Evolutionary conservation across 2,329 filamentous ascomycete genomes (phyloP), one percentile per base, ranked within the genome.

Genomic region (Pseudogymnoascus sp.): DNA sequence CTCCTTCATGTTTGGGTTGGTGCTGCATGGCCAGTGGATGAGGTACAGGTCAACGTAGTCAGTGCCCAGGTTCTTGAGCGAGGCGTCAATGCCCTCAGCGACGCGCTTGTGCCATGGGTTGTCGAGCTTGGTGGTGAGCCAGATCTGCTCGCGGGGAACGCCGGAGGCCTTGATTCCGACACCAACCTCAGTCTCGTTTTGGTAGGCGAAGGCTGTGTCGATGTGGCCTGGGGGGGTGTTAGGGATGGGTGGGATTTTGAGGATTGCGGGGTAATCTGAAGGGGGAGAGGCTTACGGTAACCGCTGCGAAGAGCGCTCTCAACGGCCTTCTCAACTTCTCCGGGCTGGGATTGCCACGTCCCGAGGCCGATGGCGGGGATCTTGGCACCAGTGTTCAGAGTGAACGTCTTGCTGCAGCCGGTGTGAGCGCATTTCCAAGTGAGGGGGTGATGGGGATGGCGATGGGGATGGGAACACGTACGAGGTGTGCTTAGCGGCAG

Each of bases 61-160:
- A 17, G 80, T 79, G 50, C 83, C 83, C 17, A 90, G 78, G 68
- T 81, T 82, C 72, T 83, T 79, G 64, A 89, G 78, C 10, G 84
- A 87, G 62, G 77, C 76, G 64, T 83, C 79, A 63, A 90, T 78
- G 23, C 82, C 87, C 72, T 87, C 83, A 40, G 80, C 76, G 29
- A 88, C 87, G 66, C 83, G 81, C 77, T 88, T 85, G 77, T 92
- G 89, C 83, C 87, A 89, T 60, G 87, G 82, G 81, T 93, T 92
- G 80, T 90, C 85, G 62, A 93, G 84, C 82, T 95, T 96, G 70
- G 89, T 91, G 61, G 90, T 93, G 64, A 90, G 75, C 82, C 84
- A 90, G 73, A 89, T 84, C 70, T 89, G 77, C 63, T 81, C 78
- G 23, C 87, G 82, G n/a, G 86, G 82, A 1, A 90, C 82, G 31